Conservation (phyloP, 768 basidiomycete genomes). For the Rubroboletus pulcherrimus region DNA sequence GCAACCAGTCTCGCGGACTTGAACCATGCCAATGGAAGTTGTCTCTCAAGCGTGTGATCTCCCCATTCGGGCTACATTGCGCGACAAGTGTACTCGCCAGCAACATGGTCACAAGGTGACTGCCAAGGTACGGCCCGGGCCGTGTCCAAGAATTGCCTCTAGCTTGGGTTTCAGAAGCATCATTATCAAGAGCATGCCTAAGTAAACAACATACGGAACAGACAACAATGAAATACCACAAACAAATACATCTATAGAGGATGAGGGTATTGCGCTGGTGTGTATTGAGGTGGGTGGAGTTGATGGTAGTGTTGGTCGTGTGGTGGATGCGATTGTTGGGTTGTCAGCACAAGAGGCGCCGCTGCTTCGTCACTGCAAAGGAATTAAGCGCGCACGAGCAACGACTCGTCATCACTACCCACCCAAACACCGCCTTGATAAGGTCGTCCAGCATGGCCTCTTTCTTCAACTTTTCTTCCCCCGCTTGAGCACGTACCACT, state of each 20-base stretch:
- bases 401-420: constrained; percentile 18
- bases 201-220: neutral
- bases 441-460: constrained; percentile 57
- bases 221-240: neutral
- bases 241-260: constrained; percentile 7
- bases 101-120: neutral
- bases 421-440: constrained; percentile 51
- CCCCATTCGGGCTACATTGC: neutral
- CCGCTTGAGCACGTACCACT: constrained; percentile 47
- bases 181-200: neutral
- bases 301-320: constrained; percentile 8
- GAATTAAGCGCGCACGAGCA: neutral
- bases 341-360: constrained; percentile 12
- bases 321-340: constrained; percentile 9
- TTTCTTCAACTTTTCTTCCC: constrained; percentile 54
- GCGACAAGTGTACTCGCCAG: neutral
- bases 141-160: neutral
- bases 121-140: neutral
- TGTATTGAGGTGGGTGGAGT: constrained; percentile 13
- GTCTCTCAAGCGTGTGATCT: neutral
- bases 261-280: constrained; percentile 13
- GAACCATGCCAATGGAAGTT: neutral
- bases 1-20: neutral
- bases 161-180: neutral
- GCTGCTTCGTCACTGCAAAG: constrained; percentile 27